Evolutionary conservation across 1,139 yeast genomes (phyloP), one percentile per base, ranked within the genome.

Genomic region (Saccharomyces hybrid): DNA sequence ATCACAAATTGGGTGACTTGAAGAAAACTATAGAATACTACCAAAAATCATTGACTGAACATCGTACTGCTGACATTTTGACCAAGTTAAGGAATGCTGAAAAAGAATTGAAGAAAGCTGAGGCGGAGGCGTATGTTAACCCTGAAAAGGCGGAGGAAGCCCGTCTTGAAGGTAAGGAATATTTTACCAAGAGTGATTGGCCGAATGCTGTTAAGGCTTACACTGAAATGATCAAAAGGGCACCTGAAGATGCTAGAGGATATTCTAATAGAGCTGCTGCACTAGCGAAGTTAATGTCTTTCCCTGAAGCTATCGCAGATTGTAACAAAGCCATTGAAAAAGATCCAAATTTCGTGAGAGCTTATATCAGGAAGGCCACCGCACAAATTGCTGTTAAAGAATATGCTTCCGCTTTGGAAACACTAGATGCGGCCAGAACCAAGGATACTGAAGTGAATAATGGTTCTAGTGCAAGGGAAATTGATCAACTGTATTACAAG

Each of bases 191-290:
- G 65, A 95, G 89, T 48, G 96, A 93, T 73, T 91, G 97, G 97
- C 98, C 99, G 59, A 86, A 79, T 62, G 98, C 99, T 38, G 97
- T 95, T 54, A 88, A 88, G 71, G 86, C 96, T 9, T 95, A 95
- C 75, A 78, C 95, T 52, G 99, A 95, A 74, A 93, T 95, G 89
- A 79, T 91, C 66, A 88, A 90, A 76, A 86, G 99, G 70, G 91
- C 95, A 2, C 99, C 99, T 56, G 83, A 84, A 56, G 99, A 95
- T 73, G 95, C 96, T 38, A 84, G 97, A 73, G 99, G 98, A 54
- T 95, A 91, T 73, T 90, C 96, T 48, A 95, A 95, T 76, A 87
- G 99, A 74, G 99, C 99, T 54, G 99, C 99, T 46, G 97, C 96
- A 1, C 82, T 87, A 69, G 84, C 96, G 53, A 95, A 95, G 73